Base-by-base conservation (phyloP, 306 rosid species). In the Vigna mungo region DNA sequence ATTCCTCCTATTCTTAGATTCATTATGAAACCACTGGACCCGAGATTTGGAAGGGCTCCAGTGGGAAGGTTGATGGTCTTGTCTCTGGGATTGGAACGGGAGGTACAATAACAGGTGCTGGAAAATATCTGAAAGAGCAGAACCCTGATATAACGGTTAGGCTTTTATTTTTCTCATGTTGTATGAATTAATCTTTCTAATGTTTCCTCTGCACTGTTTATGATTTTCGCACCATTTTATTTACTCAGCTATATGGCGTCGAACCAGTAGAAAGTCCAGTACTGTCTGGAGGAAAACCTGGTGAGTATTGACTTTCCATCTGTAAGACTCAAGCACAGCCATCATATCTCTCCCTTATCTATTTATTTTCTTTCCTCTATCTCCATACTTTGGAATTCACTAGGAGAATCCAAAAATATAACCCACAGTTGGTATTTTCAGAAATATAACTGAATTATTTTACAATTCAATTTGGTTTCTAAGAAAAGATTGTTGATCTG, bases 21-120 rank as follows among this genome's bases (percentile, higher is more conserved):
- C 97, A 93, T 80, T 93, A 93, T 78, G 96, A 93, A 82, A 93
- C 97, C 64, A 90, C 96, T 56, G 97, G 97, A 76, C 96, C 97
- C 27, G 98, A 94, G 87, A 87, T 94, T n/a, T 94, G 98, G 98
- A 86, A 82, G 76, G 83, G 92, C 71, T 74, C 97, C 1, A 78
- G 75, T 63, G 94, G 90, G 25, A 90, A 94, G 84, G 87, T 90
- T n/a, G 96, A 91, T 54, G 94, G 90, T n/a, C 63, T 94, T 74
- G 93, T 94, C 78, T 91, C 98, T 32, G 98, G 97, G 72, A 92
- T 91, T 77, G 96, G 98, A 74, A 94, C 98, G 17, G 98, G 98
- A 63, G 98, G 98, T 60, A 94, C 98, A 6, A 10, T 91, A 77
- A 89, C 98, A 14, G 98, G 97, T 64, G 90, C 86, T 36, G 98